Conservation (phyloP, 805 yeast species). For the Jamesozyma lodderae region DNA sequence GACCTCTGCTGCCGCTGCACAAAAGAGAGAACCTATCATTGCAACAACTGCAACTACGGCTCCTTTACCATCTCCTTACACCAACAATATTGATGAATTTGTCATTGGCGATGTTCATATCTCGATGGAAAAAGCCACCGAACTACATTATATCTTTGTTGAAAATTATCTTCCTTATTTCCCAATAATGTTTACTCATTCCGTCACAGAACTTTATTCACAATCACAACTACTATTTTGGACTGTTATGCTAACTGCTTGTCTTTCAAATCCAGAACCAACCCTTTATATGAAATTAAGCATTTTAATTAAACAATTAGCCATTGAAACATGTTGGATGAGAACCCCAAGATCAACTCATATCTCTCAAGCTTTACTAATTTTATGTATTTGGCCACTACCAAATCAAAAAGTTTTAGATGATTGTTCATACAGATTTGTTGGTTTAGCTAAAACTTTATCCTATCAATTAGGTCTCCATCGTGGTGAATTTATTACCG, state of each 20-base stretch:
- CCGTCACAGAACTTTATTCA: conserved; percentile 67
- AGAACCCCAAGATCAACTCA: conserved; percentile 90
- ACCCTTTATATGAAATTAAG: conserved; percentile 66
- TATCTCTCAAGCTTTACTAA: conserved; percentile 79
- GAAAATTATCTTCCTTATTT: conserved; percentile 60
- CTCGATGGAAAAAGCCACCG: conserved; percentile 57
- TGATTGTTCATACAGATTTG: conserved; percentile 83
- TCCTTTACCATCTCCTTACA: conserved; percentile 25
- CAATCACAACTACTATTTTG: conserved; percentile 83
- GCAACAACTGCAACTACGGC: conserved; percentile 26
- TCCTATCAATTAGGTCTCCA: conserved; percentile 85
- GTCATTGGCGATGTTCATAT: conserved; percentile 67
- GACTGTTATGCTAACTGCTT: conserved; percentile 83
- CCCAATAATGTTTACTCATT: conserved; percentile 65
- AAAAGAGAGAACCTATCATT: conserved; percentile 14
- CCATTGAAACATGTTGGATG: conserved; percentile 88
- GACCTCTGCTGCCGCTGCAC: background rate
- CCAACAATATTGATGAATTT: conserved; percentile 49
- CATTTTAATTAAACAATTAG: conserved; percentile 71
- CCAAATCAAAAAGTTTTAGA: conserved; percentile 89
- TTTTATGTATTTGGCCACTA: conserved; percentile 84
- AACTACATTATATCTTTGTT: conserved; percentile 63
- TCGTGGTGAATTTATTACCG: conserved; percentile 83
- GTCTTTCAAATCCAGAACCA: conserved; percentile 82
- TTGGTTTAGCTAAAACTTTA: conserved; percentile 75